Percentiles rank a stretch among this genome's conserved stretches.
phyloP scores from a whole-genome alignment of 352 stramenopile genomes.

The Globisporangium alternatum region DNA sequence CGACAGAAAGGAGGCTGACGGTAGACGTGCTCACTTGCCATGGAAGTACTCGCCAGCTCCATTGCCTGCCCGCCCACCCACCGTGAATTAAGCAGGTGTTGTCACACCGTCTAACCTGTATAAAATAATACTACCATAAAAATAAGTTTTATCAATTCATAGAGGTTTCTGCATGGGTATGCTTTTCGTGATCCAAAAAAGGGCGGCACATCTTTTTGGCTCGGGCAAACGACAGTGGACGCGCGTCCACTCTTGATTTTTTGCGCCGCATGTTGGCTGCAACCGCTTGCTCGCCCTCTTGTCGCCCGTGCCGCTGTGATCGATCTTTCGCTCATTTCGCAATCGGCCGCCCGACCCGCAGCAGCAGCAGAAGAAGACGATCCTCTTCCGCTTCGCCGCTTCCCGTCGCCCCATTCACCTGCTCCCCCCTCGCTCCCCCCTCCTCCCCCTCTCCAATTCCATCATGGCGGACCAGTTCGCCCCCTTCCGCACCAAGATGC shows the following conservation, averaged over 20 bases:
- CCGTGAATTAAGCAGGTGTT: neutral
- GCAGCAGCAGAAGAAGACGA: conserved; percentile 15
- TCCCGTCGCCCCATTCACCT: conserved; percentile 5
- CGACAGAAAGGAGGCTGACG: neutral
- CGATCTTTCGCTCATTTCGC: conserved; percentile 14
- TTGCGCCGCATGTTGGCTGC: neutral
- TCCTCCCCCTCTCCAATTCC: neutral
- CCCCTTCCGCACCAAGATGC: conserved; percentile 95
- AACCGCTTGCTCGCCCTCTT: neutral
- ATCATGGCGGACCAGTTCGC: conserved; percentile 57
- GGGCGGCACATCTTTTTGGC: neutral
- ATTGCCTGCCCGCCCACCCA: neutral
- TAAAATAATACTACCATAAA: neutral
- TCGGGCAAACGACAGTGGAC: too few relatives aligned
- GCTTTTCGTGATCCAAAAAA: neutral
- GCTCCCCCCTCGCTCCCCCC: conserved; percentile 10
- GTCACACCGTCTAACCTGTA: neutral
- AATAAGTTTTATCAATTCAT: neutral
- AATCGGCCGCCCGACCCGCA: conserved; percentile 12
- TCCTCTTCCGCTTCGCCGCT: conserved; percentile 12
- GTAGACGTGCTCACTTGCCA: neutral
- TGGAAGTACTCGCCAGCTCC: too few relatives aligned
- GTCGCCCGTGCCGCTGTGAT: neutral
- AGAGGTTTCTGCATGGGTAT: neutral
- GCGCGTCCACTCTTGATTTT: neutral